Base-by-base conservation (phyloP, 1,284 basidiomycete genomes). In the Sparassis latifolia region DNA sequence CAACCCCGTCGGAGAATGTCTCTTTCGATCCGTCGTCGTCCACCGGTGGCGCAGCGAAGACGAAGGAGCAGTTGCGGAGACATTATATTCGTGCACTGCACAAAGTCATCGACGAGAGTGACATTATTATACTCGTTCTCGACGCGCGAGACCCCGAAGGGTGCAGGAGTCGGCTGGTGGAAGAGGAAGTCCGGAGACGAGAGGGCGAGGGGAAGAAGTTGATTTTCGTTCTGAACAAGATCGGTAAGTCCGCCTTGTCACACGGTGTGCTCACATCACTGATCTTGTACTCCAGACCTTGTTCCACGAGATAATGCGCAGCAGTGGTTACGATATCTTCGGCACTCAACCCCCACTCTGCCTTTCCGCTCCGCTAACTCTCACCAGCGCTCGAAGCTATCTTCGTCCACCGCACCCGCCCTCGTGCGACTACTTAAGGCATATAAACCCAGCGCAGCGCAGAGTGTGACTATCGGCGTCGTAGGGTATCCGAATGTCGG, bases 401-500 rank as follows among this genome's bases (percentile, higher is more conserved):
- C 79, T 3, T 87, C 83, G 1, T 72, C 79, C 0, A 89, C 89
- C 0, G 89, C 92, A 0, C 89, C 91, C 0, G 80, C 86, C 0
- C 75, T 99, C 1, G 74, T 98, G 28, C 86, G 89, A 49, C 77
- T 99, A 2, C 78, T 98, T 48, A 99, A 99, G 65, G 91, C 92
- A 12, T 97, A 94, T 69, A 91, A 87, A 54, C 86, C 86, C 2
- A 82, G 77, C 28, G 77, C 84, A 1, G 73, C 79, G 40, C 69
- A 81, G 49, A 88, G 85, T 51, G 77, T 95, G 44, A 96, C 93
- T 0, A 85, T 98, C 49, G 96, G 96, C 12, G 88, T 98, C 28
- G 92, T 98, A 33, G 96, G 96, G 1, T 96, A 95, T 64, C 96
- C 96, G 3, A 99, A 99, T 69, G 96, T 98, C 49, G 96, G 96